Base-by-base conservation (phyloP, 495 filamentous ascomycete species). In the Aspergillus diversus region DNA sequence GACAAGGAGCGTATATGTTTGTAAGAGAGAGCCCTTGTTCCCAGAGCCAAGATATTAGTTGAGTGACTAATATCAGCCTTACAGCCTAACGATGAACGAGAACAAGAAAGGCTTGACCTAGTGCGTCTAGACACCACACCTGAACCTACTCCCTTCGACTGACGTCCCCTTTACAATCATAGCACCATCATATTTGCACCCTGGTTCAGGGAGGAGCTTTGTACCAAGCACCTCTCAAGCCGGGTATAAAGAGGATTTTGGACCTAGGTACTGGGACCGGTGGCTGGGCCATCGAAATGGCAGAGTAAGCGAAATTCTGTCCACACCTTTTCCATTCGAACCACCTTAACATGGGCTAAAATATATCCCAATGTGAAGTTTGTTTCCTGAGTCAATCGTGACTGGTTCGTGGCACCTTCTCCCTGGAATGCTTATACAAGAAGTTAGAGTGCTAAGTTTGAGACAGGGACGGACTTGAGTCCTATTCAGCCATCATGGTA, bases 51-150 rank as follows among this genome's bases (percentile, higher is more conserved):
- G 47, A 4, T 27, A 7, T 50, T 9, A 27, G 17, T 5, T 49
- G 17, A 27, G 47, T 12, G 4, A 50, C 47, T 50, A 50, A 50
- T 9, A 21, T 50, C 47, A 27, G n/a, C 15, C n/a, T 4, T 43
- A 37, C 55, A 68, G 69, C 67, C 67, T 13, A 70, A 72, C 35
- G 67, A 72, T 34, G 65, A 72, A 57, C 71, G 71, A 9, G 87
- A 91, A 71, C 84, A 89, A 67, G 86, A 89, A 55, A 80, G 88
- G 34, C 80, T 90, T 60, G 87, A 90, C 55, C 71, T 89, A 59
- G 77, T 83, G 60, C 80, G 88, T 66, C 77, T 78, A 46, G 77
- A 82, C 66, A 34, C n/a, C 16, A 47, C 16, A 34, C 17, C 5
- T 47, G 11, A 4, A 31, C 27, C 21, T 43, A 43, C n/a, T 31